A percentile compares a stretch with the other conserved stretches of the same genome.
Evolutionary conservation across 1,284 basidiomycete genomes (phyloP).

Genomic region (Cryptococcus jaspeensis): DNA sequence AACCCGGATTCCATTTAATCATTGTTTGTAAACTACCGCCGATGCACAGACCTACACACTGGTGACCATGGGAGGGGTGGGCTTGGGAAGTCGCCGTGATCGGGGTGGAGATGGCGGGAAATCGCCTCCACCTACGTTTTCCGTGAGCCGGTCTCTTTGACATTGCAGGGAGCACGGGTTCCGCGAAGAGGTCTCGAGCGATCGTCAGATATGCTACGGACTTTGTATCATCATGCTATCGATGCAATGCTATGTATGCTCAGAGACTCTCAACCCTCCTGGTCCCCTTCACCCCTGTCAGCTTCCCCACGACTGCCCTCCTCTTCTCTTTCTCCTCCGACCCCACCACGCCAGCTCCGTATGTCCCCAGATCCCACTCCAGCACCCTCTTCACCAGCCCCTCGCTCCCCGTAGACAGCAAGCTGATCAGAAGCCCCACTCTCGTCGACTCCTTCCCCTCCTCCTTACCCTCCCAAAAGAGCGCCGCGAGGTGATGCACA

Average conservation of each 20-base stretch:
- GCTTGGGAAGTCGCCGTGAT: too few relatives aligned
- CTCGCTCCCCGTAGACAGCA: conserved; percentile 9
- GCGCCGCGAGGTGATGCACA: conserved; percentile 73
- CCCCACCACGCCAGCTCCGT: background rate
- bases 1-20: too few relatives aligned
- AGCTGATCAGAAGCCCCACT: conserved; percentile 9
- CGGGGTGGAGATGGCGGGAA: too few relatives aligned
- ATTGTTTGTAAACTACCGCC: too few relatives aligned
- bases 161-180: too few relatives aligned
- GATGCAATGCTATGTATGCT: background rate
- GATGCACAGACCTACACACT: too few relatives aligned
- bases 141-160: too few relatives aligned
- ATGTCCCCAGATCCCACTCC: conserved; percentile 7
- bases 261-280: conserved; percentile 13
- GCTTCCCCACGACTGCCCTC: conserved; percentile 1
- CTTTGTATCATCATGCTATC: too few relatives aligned
- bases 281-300: conserved; percentile 10
- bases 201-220: too few relatives aligned
- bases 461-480: conserved; percentile 59
- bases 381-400: conserved; percentile 3
- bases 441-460: conserved; percentile 9
- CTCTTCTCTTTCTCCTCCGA: conserved; percentile 3
- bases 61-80: too few relatives aligned
- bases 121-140: too few relatives aligned
- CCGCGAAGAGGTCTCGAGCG: too few relatives aligned